Conservation (phyloP, 768 basidiomycete species). For the Postia placenta region DNA sequence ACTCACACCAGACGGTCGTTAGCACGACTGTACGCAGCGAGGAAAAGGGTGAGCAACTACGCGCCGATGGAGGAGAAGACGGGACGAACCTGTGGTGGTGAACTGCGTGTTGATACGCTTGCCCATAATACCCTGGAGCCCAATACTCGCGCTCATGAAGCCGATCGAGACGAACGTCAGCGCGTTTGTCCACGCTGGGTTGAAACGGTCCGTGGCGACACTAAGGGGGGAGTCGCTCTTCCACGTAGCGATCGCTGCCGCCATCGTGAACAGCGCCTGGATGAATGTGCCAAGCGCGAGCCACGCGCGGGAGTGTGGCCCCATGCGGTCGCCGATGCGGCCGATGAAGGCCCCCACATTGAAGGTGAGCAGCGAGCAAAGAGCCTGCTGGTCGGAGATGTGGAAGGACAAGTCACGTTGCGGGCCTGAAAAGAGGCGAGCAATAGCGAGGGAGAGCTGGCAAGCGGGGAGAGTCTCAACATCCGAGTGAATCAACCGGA, state of each 20-base stretch:
- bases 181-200: constrained; percentile 66
- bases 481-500: neutral
- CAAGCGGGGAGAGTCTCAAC: neutral
- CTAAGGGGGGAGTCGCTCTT: constrained; percentile 54
- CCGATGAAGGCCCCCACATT: constrained; percentile 72
- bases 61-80: neutral
- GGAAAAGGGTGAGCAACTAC: neutral
- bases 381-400: constrained; percentile 76
- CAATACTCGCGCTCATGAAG: constrained; percentile 76
- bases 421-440: constrained; percentile 62
- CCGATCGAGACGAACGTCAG: constrained; percentile 66
- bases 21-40: constrained; percentile 52
- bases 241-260: constrained; percentile 65
- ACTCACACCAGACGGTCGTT: constrained; percentile 86
- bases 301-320: constrained; percentile 69
- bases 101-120: constrained; percentile 79
- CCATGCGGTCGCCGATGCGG: constrained; percentile 78
- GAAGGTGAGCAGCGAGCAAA: constrained; percentile 77
- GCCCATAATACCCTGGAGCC: constrained; percentile 81
- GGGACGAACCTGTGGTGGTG: constrained; percentile 55
- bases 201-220: constrained; percentile 46
- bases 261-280: constrained; percentile 74
- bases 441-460: constrained; percentile 74
- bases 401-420: constrained; percentile 57
- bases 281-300: constrained; percentile 64